Percentiles rank a stretch among this genome's conserved stretches.
phyloP scores from a whole-genome alignment of 139 green algal genomes.

The Picochlorum sp. region DNA sequence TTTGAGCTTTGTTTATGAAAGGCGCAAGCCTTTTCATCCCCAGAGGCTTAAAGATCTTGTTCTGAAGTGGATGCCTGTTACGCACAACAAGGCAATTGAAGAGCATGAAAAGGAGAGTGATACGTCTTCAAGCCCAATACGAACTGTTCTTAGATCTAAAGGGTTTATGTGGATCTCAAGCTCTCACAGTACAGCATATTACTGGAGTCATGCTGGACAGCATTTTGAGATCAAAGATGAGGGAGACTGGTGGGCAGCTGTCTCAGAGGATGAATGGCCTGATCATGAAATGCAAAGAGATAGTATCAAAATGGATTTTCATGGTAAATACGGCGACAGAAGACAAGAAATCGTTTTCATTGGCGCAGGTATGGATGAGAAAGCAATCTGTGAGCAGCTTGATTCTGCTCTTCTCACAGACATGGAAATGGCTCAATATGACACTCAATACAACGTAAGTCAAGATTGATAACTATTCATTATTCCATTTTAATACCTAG shows the following conservation, averaged over 20 bases:
- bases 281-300: slow-evolving; percentile 30
- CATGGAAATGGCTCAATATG: slow-evolving; percentile 61
- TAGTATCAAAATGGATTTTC: slow-evolving; percentile 64
- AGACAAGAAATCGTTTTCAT: slow-evolving; percentile 96
- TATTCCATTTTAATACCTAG: too few relatives aligned
- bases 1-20: slow-evolving; percentile 74
- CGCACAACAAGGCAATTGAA: slow-evolving; percentile 56
- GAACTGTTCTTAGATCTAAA: slow-evolving; percentile 78
- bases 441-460: not conserved
- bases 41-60: slow-evolving; percentile 72
- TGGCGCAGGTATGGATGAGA: slow-evolving; percentile 66
- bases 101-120: slow-evolving; percentile 16
- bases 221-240: slow-evolving; percentile 90
- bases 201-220: slow-evolving; percentile 84
- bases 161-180: slow-evolving; percentile 88
- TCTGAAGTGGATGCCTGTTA: slow-evolving; percentile 77
- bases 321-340: slow-evolving; percentile 55
- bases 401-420: slow-evolving; percentile 71
- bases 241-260: slow-evolving; percentile 64
- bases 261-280: slow-evolving; percentile 73
- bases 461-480: too few relatives aligned
- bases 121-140: slow-evolving; percentile 61
- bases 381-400: slow-evolving; percentile 63
- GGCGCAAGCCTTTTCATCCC: slow-evolving; percentile 77
- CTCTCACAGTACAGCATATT: slow-evolving; percentile 73